Conservation (phyloP, 176 grass and related monocot species). For the Hyparrhenia diplandra region DNA sequence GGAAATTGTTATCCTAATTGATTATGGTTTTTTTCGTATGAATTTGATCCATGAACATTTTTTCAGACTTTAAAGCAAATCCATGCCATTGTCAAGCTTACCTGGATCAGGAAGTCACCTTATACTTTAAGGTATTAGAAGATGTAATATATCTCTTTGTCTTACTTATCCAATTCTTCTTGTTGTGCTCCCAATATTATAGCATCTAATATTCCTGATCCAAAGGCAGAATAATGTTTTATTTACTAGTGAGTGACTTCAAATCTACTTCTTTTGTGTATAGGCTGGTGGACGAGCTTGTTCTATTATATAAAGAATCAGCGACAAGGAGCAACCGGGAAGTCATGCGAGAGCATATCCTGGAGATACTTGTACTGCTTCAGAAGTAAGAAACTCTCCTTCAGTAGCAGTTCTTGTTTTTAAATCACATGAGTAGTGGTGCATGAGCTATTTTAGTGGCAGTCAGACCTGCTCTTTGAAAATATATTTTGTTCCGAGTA, state of each 20-base stretch:
- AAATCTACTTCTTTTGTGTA: neutral
- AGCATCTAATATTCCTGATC: neutral
- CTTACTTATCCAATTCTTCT: neutral
- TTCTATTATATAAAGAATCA: conserved; percentile 82
- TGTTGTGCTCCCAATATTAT: neutral
- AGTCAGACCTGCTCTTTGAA: neutral
- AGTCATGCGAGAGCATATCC: conserved; percentile 42
- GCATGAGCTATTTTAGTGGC: neutral
- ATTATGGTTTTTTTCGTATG: neutral
- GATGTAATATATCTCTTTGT: neutral
- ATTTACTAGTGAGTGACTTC: neutral
- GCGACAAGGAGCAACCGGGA: conserved; percentile 61
- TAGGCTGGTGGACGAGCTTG: conserved; percentile 81
- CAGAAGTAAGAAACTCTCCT: conserved; percentile 54
- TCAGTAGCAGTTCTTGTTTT: neutral
- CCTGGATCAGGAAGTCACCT: conserved; percentile 85
- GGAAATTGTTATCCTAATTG: neutral
- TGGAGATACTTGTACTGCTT: conserved; percentile 53
- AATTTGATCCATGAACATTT: neutral
- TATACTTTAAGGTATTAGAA: conserved; percentile 58
- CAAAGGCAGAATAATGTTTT: neutral
- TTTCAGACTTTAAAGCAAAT: conserved; percentile 66
- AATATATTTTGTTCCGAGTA: neutral
- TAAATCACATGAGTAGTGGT: neutral
- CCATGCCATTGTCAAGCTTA: conserved; percentile 61